Evolutionary conservation across 768 basidiomycete genomes (phyloP).

Genomic region (Podaxis sp.): DNA sequence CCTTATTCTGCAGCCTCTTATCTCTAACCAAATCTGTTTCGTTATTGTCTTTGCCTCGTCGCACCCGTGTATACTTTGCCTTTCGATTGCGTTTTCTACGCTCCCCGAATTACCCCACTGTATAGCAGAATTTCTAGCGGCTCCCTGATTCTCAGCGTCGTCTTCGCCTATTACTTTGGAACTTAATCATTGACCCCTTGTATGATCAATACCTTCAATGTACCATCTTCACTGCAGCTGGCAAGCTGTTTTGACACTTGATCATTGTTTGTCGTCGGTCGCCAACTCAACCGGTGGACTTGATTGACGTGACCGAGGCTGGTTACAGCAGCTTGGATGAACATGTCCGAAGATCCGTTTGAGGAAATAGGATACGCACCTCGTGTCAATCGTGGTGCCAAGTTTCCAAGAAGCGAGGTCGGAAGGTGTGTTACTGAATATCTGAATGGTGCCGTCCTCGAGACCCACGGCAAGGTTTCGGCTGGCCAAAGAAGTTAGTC

Average conservation of each 20-base stretch:
- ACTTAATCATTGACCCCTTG: conserved; percentile 46
- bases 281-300: conserved; percentile 82
- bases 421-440: conserved; percentile 47
- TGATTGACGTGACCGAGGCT: conserved; percentile 78
- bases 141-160: conserved; percentile 20
- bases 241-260: conserved; percentile 55
- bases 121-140: conserved; percentile 57
- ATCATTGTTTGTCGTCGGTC: conserved; percentile 38
- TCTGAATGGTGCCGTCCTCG: conserved; percentile 74
- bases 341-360: background rate
- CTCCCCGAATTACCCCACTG: conserved; percentile 50
- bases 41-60: conserved; percentile 42
- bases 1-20: conserved; percentile 47
- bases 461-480: conserved; percentile 78
- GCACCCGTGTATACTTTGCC: conserved; percentile 14
- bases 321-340: conserved; percentile 9
- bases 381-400: conserved; percentile 43
- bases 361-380: conserved; percentile 39
- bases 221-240: conserved; percentile 91
- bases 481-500: conserved; percentile 23
- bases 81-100: conserved; percentile 45
- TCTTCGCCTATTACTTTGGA: conserved; percentile 41
- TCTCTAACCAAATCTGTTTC: conserved; percentile 35
- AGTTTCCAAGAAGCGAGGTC: conserved; percentile 45
- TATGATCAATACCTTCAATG: conserved; percentile 75